Conservation (phyloP, 2,329 filamentous ascomycete genomes). For the Beauveria bassiana region DNA sequence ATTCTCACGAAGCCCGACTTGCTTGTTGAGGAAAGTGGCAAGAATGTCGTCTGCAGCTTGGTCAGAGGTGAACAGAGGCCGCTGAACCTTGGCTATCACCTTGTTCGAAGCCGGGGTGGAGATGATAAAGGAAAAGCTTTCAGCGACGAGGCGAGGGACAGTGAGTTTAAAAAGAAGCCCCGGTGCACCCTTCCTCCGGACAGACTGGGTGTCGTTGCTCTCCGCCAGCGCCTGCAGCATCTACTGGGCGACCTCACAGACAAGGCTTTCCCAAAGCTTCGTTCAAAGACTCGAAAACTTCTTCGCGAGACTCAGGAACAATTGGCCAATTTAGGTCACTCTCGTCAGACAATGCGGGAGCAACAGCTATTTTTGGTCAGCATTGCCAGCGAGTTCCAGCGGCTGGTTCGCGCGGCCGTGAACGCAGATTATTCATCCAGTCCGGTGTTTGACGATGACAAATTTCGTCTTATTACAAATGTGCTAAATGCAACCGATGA, state of each 20-base stretch:
- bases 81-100: slow-evolving; percentile 18
- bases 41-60: slow-evolving; percentile 13
- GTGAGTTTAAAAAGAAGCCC: background rate
- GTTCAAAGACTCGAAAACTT: slow-evolving; percentile 15
- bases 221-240: slow-evolving; percentile 18
- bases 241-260: slow-evolving; percentile 22
- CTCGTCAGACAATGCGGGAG: slow-evolving; percentile 13
- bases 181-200: slow-evolving; percentile 14
- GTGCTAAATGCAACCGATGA: slow-evolving; percentile 16
- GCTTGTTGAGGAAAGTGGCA: slow-evolving; percentile 19
- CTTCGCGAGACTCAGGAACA: slow-evolving; percentile 8
- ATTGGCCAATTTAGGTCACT: slow-evolving; percentile 12
- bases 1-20: slow-evolving; percentile 41
- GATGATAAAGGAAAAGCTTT: slow-evolving; percentile 12
- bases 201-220: slow-evolving; percentile 18
- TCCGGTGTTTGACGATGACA: slow-evolving; percentile 10
- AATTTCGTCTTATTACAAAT: slow-evolving; percentile 17
- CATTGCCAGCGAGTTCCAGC: slow-evolving; percentile 17
- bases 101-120: slow-evolving; percentile 19
- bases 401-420: slow-evolving; percentile 11
- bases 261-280: slow-evolving; percentile 21
- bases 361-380: slow-evolving; percentile 15
- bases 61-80: slow-evolving; percentile 14
- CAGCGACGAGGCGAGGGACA: background rate
- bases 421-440: slow-evolving; percentile 13